A percentile compares a stretch with the other conserved stretches of the same genome.
Evolutionary conservation across 768 basidiomycete species (phyloP).

Genomic region (Cantharellus anzutake): DNA sequence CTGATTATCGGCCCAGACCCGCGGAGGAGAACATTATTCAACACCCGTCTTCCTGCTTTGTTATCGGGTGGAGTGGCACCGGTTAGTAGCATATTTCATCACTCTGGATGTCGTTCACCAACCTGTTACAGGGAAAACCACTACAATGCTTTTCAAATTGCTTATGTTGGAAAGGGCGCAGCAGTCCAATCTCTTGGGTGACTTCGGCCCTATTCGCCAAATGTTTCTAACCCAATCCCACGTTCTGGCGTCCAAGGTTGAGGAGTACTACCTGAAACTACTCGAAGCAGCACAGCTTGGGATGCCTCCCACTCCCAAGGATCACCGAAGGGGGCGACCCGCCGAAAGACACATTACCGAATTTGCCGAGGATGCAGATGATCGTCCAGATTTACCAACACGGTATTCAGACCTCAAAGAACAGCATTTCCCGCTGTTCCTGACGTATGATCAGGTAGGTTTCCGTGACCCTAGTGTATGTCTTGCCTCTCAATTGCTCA

Average conservation of each 20-base stretch:
- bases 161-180: conserved; percentile 2
- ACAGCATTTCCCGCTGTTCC: conserved; percentile 8
- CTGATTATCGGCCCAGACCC: background rate
- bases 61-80: conserved; percentile 8
- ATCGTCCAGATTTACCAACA: background rate
- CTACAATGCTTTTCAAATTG: conserved; percentile 9
- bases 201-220: background rate
- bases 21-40: conserved; percentile 4
- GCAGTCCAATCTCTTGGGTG: background rate
- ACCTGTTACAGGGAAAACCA: conserved; percentile 3
- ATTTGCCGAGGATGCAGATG: conserved; percentile 6
- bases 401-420: conserved; percentile 6
- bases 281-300: background rate
- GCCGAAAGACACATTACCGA: background rate
- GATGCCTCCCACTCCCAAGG: background rate
- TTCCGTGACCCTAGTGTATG: background rate
- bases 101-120: background rate
- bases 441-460: conserved; percentile 9
- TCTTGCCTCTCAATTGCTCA: background rate
- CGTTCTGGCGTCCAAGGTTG: conserved; percentile 3
- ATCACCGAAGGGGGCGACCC: background rate
- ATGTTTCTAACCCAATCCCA: conserved; percentile 9
- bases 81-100: background rate
- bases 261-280: conserved; percentile 5
- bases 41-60: conserved; percentile 8